Evolutionary conservation across 2,329 filamentous ascomycete species (phyloP).

Genomic region (Stemphylium vesicarium): DNA sequence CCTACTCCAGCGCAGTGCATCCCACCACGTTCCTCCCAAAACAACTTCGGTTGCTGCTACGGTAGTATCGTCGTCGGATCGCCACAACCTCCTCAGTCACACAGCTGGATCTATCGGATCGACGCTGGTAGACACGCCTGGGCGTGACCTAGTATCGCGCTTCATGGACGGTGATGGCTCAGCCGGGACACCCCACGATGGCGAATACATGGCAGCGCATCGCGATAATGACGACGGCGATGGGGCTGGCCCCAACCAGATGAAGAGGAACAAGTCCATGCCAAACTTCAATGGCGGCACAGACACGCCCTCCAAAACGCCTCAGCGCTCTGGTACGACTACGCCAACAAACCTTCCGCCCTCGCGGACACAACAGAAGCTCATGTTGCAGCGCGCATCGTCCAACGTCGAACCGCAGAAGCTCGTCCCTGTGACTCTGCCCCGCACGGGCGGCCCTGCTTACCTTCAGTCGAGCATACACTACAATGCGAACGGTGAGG

Average conservation of each 20-base stretch:
- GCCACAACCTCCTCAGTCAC: conserved; percentile 45
- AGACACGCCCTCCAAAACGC: conserved; percentile 36
- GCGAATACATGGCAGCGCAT: conserved; percentile 45
- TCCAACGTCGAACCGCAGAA: conserved; percentile 71
- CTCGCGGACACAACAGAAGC: conserved; percentile 76
- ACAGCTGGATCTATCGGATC: conserved; percentile 48
- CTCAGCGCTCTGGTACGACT: conserved; percentile 46
- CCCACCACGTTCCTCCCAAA: conserved; percentile 66
- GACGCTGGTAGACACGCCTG: conserved; percentile 50
- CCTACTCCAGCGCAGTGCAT: conserved; percentile 68
- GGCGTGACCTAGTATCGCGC: conserved; percentile 52
- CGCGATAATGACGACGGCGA: conserved; percentile 27
- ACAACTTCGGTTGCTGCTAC: conserved; percentile 68
- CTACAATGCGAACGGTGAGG: conserved; percentile 44
- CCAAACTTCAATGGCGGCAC: conserved; percentile 44
- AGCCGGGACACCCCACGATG: conserved; percentile 50
- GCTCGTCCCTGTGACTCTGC: conserved; percentile 49
- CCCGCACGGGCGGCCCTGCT: conserved; percentile 43
- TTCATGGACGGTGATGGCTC: conserved; percentile 53
- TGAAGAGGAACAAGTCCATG: conserved; percentile 49
- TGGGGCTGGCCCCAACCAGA: conserved; percentile 34
- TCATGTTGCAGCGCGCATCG: conserved; percentile 75
- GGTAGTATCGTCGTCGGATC: conserved; percentile 52
- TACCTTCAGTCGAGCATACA: conserved; percentile 45
- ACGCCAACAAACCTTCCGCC: conserved; percentile 50